Percentiles rank a stretch among this genome's conserved stretches.
These are phyloP conservation scores for Hibiscus tridactylites DNA, from an alignment of 345 rosid genomes.

Conservation along the genomic window DNA sequence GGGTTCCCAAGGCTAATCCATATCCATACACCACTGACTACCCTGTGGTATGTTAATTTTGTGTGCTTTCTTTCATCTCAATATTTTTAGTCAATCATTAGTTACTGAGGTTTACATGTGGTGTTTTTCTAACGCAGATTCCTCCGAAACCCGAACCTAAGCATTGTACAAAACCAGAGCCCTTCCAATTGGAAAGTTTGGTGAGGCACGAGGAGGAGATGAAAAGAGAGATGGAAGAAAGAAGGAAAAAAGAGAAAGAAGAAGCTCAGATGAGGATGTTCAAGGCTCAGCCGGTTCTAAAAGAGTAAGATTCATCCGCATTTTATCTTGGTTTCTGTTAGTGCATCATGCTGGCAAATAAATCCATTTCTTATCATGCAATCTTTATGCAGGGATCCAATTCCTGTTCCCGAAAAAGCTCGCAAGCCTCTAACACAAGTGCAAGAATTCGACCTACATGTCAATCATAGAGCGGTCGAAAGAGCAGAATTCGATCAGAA, in stretches of 20 bases:
- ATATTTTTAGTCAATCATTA: neutral
- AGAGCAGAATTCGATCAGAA: constrained; percentile 90
- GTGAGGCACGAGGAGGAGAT: constrained; percentile 84
- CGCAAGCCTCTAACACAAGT: constrained; percentile 84
- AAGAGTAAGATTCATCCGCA: constrained; percentile 46
- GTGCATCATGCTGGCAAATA: neutral
- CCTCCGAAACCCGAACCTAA: constrained; percentile 90
- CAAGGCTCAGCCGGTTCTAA: constrained; percentile 67
- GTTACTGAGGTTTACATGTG: neutral
- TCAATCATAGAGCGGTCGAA: constrained; percentile 61
- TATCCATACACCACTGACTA: constrained; percentile 95
- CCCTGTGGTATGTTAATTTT: constrained; percentile 63
- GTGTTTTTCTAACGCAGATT: constrained; percentile 34
- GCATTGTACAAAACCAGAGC: constrained; percentile 70
- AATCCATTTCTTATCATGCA: neutral
- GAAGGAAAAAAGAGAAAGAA: constrained; percentile 57
- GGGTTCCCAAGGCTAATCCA: constrained; percentile 76
- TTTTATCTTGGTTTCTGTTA: neutral
- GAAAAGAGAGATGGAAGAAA: constrained; percentile 76
- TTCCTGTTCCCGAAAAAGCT: constrained; percentile 75
- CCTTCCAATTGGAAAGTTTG: constrained; percentile 86
- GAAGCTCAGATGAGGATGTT: constrained; percentile 65
- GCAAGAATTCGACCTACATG: constrained; percentile 59
- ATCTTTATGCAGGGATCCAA: constrained; percentile 58
- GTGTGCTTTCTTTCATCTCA: neutral